Evolutionary conservation across 305 asterid species (phyloP).

Genomic region (Fraxinus angustifolia): DNA sequence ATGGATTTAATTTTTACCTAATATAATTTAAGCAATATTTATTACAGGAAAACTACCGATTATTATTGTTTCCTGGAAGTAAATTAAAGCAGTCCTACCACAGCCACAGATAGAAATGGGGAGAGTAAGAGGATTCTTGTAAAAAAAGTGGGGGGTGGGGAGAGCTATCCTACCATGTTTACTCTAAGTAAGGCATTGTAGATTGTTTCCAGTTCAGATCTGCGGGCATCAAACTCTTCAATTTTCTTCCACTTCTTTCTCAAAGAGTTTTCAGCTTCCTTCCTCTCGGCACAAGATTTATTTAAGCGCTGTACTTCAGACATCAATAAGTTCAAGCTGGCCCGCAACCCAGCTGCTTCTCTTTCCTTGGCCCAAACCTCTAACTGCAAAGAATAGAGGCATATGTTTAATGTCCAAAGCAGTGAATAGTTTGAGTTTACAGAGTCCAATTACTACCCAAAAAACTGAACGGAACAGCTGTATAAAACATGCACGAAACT

Average conservation of each 20-base stretch:
- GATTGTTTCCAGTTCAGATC: constrained; percentile 80
- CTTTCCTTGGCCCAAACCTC: constrained; percentile 96
- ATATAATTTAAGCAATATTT: background rate
- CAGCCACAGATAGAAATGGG: background rate
- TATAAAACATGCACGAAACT: background rate
- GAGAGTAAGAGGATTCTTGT: background rate
- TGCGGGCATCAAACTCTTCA: constrained; percentile 87
- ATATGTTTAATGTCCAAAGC: background rate
- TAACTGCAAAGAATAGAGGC: constrained; percentile 42
- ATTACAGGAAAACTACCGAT: background rate
- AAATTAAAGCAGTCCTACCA: background rate
- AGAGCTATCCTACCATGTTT: constrained; percentile 56
- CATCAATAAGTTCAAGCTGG: constrained; percentile 69
- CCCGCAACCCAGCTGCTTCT: constrained; percentile 81
- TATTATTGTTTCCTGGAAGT: background rate
- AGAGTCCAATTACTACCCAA: background rate
- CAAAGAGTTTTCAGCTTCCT: constrained; percentile 90
- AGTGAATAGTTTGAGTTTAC: background rate
- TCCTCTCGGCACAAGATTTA: constrained; percentile 80
- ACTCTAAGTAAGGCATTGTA: constrained; percentile 77
- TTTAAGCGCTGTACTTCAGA: constrained; percentile 82
- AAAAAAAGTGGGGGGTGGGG: constrained; percentile 2
- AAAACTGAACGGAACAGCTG: background rate
- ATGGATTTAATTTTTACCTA: background rate
- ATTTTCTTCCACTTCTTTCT: constrained; percentile 93